Evolutionary conservation across 2,329 filamentous ascomycete species (phyloP).

Genomic region (Simplicillium sp.): DNA sequence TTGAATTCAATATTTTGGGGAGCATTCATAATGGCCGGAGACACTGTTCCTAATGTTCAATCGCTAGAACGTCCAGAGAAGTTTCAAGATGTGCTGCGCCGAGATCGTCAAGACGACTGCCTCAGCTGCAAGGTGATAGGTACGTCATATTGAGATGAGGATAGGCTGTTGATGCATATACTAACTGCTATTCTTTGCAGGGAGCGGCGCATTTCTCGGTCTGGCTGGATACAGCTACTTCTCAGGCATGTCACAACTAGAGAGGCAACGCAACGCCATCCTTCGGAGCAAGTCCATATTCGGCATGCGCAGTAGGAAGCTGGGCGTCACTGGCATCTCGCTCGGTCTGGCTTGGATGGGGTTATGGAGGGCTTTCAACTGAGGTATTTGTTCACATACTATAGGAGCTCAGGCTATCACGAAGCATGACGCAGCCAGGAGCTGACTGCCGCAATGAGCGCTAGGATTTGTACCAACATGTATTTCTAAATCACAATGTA

Average conservation of each 20-base stretch:
- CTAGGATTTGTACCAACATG: too few species aligned
- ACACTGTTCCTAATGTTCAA: slow-evolving; percentile 40
- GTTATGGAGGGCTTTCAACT: slow-evolving; percentile 57
- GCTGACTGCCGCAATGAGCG: background rate
- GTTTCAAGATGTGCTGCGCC: slow-evolving; percentile 45
- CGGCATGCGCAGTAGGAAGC: slow-evolving; percentile 59
- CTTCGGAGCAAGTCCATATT: slow-evolving; percentile 60
- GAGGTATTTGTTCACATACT: background rate
- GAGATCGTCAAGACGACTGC: slow-evolving; percentile 56
- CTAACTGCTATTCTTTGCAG: slow-evolving; percentile 28
- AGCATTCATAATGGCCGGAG: slow-evolving; percentile 10
- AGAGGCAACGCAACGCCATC: slow-evolving; percentile 55
- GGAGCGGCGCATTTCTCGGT: slow-evolving; percentile 65
- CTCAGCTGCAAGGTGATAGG: slow-evolving; percentile 62
- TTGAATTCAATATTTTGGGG: too few species aligned
- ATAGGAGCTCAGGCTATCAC: background rate
- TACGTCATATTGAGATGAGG: slow-evolving; percentile 26
- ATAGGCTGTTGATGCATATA: slow-evolving; percentile 5
- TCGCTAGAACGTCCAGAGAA: slow-evolving; percentile 52
- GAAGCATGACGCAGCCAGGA: background rate
- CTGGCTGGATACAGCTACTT: slow-evolving; percentile 71
- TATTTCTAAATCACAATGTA: too few species aligned
- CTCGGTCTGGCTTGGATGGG: slow-evolving; percentile 60
- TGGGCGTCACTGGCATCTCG: slow-evolving; percentile 60
- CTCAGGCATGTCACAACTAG: slow-evolving; percentile 63